Base-by-base conservation (phyloP, 805 yeast species). In the Ascoidea rubescens region DNA sequence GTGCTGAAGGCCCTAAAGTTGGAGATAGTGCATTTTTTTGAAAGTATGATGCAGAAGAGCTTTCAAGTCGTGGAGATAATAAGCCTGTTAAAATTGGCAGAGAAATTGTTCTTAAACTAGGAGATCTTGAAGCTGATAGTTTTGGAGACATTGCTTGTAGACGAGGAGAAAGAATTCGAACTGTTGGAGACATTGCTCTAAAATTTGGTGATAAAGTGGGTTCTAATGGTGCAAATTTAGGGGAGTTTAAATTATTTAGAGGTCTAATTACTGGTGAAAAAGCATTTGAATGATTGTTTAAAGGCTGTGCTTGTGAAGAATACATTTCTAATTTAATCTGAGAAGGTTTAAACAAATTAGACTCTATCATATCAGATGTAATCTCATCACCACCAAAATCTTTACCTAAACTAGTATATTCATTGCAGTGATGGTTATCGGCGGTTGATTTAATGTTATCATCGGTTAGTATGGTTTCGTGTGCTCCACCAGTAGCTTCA, bases 281-380 rank as follows among this genome's bases (percentile, higher is more conserved):
- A 12, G 30, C 53, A 31, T 50, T n/a, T 7, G 48, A 48, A 44
- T 49, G 31, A 16, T 48, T 53, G 10, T 48, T 47, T 53, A 54
- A 47, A 21, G 58, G 58, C 37, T 47, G 48, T 2, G 58, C 58
- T 46, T 55, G 58, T 10, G 46, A 48, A n/a, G 55, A 16, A 16
- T 50, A 45, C 5, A 55, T 46, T 48, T 55, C 58, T 48, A 55
- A 49, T 42, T 55, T 54, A 46, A 55, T 50, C n/a, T 54, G 48
- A 6, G 48, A 43, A 21, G 58, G 58, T 6, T 48, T 44, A 46
- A 54, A 55, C 48, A 55, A 54, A 44, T 55, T 55, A 10, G 58
- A 31, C 5, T 53, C 46, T 31, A 51, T 43, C 57, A 55, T 53
- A 17, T 55, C 52, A 31, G 51, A 51, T 10, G 57, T 55, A 30